Percentiles rank a stretch among this genome's conserved stretches.
These are phyloP conservation scores for Ceratobasidium papillatum DNA, from an alignment of 1,284 basidiomycete genomes.

Conservation along the genomic window DNA sequence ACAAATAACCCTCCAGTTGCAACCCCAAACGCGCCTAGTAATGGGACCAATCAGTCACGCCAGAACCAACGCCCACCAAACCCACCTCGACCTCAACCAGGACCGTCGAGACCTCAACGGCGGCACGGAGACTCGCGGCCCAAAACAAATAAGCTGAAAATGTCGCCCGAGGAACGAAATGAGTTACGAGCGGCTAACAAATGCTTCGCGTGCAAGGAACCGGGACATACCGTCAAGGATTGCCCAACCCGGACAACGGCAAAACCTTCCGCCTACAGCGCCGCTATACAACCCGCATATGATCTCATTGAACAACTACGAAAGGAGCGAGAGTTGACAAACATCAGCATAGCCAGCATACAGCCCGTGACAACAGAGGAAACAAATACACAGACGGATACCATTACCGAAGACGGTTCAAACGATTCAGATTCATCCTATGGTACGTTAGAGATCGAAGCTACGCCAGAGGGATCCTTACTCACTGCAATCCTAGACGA, in stretches of 20 bases:
- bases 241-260: slow-evolving; percentile 31
- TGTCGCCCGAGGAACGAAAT: neutral
- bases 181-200: slow-evolving; percentile 37
- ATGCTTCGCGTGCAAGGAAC: slow-evolving; percentile 39
- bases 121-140: neutral
- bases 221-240: slow-evolving; percentile 36
- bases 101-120: neutral
- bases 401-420: neutral
- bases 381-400: neutral
- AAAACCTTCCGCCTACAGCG: neutral
- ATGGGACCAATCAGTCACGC: no score
- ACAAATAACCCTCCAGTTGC: neutral
- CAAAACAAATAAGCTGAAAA: neutral
- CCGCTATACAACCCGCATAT: neutral
- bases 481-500: neutral
- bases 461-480: neutral
- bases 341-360: slow-evolving; percentile 9
- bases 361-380: neutral
- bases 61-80: neutral
- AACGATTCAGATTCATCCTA: neutral
- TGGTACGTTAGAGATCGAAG: neutral
- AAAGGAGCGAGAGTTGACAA: neutral
- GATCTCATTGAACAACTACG: neutral
- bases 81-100: neutral
- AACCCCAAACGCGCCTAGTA: neutral